Evolutionary conservation across 805 yeast genomes (phyloP), one percentile per base, ranked within the genome.

Genomic region (Isabelozyma pseudorhagii): DNA sequence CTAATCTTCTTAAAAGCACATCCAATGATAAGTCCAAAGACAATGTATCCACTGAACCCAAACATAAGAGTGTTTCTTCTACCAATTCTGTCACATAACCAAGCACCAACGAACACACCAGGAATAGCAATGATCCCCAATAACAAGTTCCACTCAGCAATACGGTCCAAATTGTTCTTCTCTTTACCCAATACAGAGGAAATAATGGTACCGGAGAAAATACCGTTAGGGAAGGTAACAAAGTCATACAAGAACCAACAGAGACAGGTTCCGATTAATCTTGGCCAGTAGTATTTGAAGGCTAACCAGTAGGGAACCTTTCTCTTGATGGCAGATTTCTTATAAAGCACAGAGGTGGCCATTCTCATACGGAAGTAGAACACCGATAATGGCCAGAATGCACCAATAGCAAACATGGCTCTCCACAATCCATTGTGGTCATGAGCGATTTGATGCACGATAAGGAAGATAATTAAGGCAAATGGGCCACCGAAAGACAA

Each of bases 221-320:
- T 76, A 62, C 89, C 90, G 61, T 86, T 86, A 10, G 93, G 92
- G 73, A 87, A 87, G 6, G 88, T 83, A 58, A 87, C 87, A 58
- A 87, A 87, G 69, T 87, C 96, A 62, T 85, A 87, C 57, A 87
- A 72, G 71, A 87, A 87, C 94, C 94, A 87, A 50, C 87, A 79
- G 5, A 81, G 83, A 62, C 87, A 82, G 14, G 89, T 83, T 36
- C 93, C 94, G 29, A 86, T 55, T 18, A 87, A 61, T 49, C 88
- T 71, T 41, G 60, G 69, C 92, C 93, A 87, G 69, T 85, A 85
- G 67, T 70, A 87, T 60, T 80, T 82, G 50, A 85, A 47, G 0
- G 84, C 82, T 36, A 85, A 74, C 69, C 70, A 65, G 64, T 84
- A 85, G 13, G 72, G 72, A 15, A 80, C 86, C 40, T 58, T 59